These are phyloP conservation scores for Cochlearia excelsa DNA, from an alignment of 345 rosid genomes.

Conservation along the genomic window DNA sequence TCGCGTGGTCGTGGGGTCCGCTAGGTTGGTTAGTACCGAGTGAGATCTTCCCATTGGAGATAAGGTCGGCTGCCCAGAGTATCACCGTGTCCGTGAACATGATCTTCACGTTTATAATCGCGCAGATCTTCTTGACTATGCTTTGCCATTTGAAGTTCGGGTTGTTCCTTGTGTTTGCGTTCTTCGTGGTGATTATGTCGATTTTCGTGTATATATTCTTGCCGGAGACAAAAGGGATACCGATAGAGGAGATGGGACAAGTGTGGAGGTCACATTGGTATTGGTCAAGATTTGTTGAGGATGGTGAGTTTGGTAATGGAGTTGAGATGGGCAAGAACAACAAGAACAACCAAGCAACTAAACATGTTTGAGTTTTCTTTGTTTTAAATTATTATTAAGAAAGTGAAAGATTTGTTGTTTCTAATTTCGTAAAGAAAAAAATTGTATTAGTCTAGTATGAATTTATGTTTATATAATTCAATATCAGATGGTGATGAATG, in stretches of 20 bases:
- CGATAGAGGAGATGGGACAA: slow-evolving; percentile 41
- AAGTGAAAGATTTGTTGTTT: slow-evolving; percentile 9
- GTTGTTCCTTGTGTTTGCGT: slow-evolving; percentile 36
- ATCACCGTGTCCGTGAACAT: slow-evolving; percentile 42
- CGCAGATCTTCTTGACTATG: slow-evolving; percentile 38
- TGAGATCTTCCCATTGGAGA: slow-evolving; percentile 42
- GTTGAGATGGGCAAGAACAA: slow-evolving; percentile 34
- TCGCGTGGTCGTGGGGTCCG: slow-evolving; percentile 44
- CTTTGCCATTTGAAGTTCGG: slow-evolving; percentile 40
- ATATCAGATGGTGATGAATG: slow-evolving; percentile 2
- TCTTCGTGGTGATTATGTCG: slow-evolving; percentile 38
- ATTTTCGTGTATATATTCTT: slow-evolving; percentile 35
- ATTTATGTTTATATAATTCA: slow-evolving; percentile 32
- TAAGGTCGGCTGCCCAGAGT: slow-evolving; percentile 40
- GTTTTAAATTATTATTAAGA: slow-evolving; percentile 3
- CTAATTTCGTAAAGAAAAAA: slow-evolving; percentile 21
- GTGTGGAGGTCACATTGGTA: slow-evolving; percentile 45
- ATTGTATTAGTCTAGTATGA: slow-evolving; percentile 17
- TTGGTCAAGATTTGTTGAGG: slow-evolving; percentile 39
- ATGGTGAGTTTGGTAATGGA: slow-evolving; percentile 34
- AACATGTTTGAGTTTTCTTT: slow-evolving; percentile 28
- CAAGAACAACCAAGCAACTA: slow-evolving; percentile 34
- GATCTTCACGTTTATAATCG: slow-evolving; percentile 40
- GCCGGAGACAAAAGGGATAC: slow-evolving; percentile 41
- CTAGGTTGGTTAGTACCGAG: slow-evolving; percentile 44